phyloP scores from a whole-genome alignment of 129 eudicot genomes.

The Artemisia argyi region DNA sequence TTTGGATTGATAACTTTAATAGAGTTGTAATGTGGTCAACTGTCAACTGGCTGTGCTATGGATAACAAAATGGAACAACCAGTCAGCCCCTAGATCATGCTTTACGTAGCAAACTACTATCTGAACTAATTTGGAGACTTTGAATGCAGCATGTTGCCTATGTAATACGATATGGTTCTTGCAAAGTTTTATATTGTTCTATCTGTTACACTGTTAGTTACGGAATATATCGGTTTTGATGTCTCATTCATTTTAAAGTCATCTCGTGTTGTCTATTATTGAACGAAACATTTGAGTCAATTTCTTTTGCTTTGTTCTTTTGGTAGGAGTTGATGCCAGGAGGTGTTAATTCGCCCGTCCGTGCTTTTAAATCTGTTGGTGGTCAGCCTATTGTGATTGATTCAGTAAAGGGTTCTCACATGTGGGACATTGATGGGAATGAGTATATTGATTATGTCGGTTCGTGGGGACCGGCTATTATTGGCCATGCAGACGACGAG shows the following conservation, averaged over 20 bases:
- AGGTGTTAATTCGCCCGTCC: conserved; percentile 96
- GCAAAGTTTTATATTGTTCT: not conserved
- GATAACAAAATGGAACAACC: not conserved
- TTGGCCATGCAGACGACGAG: conserved; percentile 96
- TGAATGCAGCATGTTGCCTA: not conserved
- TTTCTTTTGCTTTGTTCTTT: conserved; percentile 4
- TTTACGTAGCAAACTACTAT: not conserved
- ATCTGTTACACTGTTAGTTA: not conserved
- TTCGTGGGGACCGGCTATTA: conserved; percentile 96
- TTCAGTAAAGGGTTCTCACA: conserved; percentile 88
- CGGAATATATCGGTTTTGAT: not conserved
- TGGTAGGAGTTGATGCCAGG: conserved; percentile 96
- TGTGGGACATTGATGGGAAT: conserved; percentile 97
- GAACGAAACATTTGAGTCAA: not conserved
- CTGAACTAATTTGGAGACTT: not conserved
- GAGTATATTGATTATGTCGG: conserved; percentile 95
- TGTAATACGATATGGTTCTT: not conserved
- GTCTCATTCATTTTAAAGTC: not conserved
- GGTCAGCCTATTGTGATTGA: conserved; percentile 92
- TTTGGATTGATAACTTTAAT: not conserved
- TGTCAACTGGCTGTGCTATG: not conserved
- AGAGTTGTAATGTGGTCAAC: too few species aligned
- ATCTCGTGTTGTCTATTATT: not conserved
- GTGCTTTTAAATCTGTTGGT: conserved; percentile 95
- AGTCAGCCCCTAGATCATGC: not conserved